phyloP scores from a whole-genome alignment of 1,284 basidiomycete species.

The Agaricales sp. region DNA sequence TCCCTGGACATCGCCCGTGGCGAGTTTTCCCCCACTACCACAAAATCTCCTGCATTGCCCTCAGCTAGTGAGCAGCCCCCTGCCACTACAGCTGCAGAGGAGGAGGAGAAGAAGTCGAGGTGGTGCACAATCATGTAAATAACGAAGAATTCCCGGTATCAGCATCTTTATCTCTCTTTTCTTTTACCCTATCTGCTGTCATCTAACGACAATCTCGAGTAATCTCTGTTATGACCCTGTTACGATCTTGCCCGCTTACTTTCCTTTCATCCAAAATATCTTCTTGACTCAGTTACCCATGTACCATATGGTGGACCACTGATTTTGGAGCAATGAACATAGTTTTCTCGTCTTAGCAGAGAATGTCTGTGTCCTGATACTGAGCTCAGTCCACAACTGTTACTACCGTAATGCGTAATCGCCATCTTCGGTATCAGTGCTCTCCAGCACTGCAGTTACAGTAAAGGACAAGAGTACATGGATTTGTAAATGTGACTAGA shows the following conservation, averaged over 20 bases:
- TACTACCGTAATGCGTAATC: too few relatives aligned
- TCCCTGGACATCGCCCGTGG: not conserved
- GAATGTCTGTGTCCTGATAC: not conserved
- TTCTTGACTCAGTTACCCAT: not conserved
- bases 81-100: not conserved
- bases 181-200: too few relatives aligned
- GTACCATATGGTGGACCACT: not conserved
- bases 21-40: not conserved
- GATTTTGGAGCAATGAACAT: not conserved
- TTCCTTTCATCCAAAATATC: not conserved
- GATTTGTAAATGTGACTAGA: not conserved
- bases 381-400: too few relatives aligned
- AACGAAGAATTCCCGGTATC: not conserved
- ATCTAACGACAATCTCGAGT: too few relatives aligned
- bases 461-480: too few relatives aligned
- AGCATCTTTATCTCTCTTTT: not conserved
- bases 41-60: not conserved
- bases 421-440: too few relatives aligned
- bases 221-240: too few relatives aligned
- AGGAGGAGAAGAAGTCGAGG: not conserved
- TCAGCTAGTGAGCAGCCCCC: not conserved
- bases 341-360: not conserved
- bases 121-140: constrained; percentile 1
- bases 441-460: too few relatives aligned
- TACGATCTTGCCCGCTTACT: too few relatives aligned